Conservation (phyloP, 345 rosid species). For the Erysimum cheiranthoides region DNA sequence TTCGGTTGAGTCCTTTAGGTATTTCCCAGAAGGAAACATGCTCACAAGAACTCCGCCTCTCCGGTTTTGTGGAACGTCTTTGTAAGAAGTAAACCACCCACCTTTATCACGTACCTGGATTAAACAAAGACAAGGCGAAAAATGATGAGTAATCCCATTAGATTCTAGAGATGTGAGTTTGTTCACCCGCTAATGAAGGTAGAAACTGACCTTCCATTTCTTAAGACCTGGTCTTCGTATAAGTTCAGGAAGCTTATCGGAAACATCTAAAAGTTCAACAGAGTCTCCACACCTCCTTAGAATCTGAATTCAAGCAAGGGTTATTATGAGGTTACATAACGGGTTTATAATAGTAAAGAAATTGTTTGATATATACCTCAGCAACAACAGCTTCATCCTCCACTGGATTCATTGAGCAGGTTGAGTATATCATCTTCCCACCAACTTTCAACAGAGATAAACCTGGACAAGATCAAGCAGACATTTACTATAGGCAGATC, state of each 20-base stretch:
- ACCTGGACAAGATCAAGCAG: conserved; percentile 53
- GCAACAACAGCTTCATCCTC: conserved; percentile 97
- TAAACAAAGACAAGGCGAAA: conserved; percentile 1
- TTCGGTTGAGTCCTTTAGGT: conserved; percentile 27
- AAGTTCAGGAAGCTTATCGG: conserved; percentile 81
- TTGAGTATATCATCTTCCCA: conserved; percentile 94
- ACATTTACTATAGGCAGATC: not conserved
- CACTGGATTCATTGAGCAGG: conserved; percentile 94
- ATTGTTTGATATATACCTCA: conserved; percentile 55
- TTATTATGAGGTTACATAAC: not conserved
- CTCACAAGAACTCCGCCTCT: conserved; percentile 69
- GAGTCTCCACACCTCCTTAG: conserved; percentile 79
- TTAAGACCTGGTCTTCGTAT: conserved; percentile 79
- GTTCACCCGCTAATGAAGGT: not conserved
- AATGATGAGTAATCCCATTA: not conserved
- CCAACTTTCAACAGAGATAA: conserved; percentile 83
- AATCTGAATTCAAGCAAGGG: conserved; percentile 53
- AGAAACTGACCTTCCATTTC: conserved; percentile 79
- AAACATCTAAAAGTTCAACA: conserved; percentile 89
- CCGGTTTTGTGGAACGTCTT: conserved; percentile 59
- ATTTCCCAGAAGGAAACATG: conserved; percentile 87
- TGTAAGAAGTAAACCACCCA: conserved; percentile 76
- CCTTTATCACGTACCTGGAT: conserved; percentile 79
- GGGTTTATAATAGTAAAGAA: not conserved
- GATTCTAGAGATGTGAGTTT: conserved; percentile 4